Base-by-base conservation (phyloP, 805 yeast species). In the Starmerella stigmatis region DNA sequence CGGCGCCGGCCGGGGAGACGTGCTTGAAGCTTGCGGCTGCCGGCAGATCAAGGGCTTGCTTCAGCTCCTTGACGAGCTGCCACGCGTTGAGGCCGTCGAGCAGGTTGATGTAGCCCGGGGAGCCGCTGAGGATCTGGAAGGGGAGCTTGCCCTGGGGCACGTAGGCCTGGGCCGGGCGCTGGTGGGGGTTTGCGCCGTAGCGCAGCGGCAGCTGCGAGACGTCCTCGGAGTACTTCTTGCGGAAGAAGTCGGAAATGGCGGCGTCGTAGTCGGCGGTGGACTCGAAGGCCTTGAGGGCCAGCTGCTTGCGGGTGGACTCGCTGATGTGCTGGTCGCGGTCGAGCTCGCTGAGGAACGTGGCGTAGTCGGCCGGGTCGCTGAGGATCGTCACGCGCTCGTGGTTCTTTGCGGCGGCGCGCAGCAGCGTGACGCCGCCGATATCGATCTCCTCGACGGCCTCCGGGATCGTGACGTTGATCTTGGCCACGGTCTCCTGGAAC, bases 21-120 rank as follows among this genome's bases (percentile, higher is more conserved):
- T 92, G 98, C 74, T 92, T 92, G 72, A 92, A 92, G 28, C 95
- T 85, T 49, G 98, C 97, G 57, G 98, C 98, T 41, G 98, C 98
- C 41, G 98, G 98, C 59, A 92, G 75, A 66, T 84, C 84, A 62
- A 92, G 75, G 44, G 96, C 81, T 40, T 94, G 95, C 48, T 92
- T 81, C 58, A 92, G 78, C 71, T 92, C 98, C 71, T 86, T 86
- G 47, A 92, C 98, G 65, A 92, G 76, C 45, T 97, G 98, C 98
- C 98, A 92, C 6, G 97, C 85, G 72, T 92, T 92, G 60, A 92
- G 74, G 21, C 96, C 98, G 68, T 92, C 98, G 60, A 92, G 75
- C 61, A 92, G 72, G 73, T 92, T 92, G 66, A 92, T 88, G 73
- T 92, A 92, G 57, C 98, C 97, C 54, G 98, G 98, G 46, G 96